Percentiles rank a stretch among this genome's conserved stretches.
These are phyloP conservation scores for Urostyla sp. DNA, from an alignment of 73 alveolate genomes.

Conservation along the genomic window DNA sequence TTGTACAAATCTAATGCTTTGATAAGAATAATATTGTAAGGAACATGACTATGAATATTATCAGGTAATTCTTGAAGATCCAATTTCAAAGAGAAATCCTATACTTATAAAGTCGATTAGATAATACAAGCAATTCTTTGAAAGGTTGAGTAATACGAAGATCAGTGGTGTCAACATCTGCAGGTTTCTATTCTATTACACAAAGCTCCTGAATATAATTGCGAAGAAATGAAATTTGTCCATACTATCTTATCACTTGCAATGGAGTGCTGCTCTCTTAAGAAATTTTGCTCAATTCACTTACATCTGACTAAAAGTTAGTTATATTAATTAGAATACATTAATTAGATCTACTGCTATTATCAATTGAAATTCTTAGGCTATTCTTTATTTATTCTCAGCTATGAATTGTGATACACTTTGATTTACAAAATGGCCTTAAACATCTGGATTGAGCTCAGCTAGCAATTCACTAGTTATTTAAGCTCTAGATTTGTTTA, in stretches of 20 bases:
- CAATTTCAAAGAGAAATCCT: conserved; percentile 70
- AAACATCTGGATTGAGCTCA: conserved; percentile 95
- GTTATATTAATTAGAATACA: background rate
- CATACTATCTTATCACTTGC: conserved; percentile 84
- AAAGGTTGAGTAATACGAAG: conserved; percentile 89
- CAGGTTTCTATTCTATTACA: conserved; percentile 87
- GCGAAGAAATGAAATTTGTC: conserved; percentile 87
- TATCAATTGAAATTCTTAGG: conserved; percentile 53
- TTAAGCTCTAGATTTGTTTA: conserved; percentile 87
- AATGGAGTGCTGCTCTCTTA: conserved; percentile 72
- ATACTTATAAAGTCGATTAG: too few relatives aligned
- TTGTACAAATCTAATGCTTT: conserved; percentile 80
- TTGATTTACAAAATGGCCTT: conserved; percentile 2
- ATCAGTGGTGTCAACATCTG: conserved; percentile 81
- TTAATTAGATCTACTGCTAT: conserved; percentile 66
- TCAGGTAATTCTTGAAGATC: conserved; percentile 77
- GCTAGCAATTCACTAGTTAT: conserved; percentile 75
- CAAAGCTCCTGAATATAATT: conserved; percentile 80
- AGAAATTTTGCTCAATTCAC: conserved; percentile 21
- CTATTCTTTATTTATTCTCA: background rate
- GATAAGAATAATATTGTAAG: conserved; percentile 86
- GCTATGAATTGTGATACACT: background rate
- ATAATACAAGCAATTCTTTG: conserved; percentile 64
- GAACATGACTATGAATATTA: conserved; percentile 85
- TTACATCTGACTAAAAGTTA: conserved; percentile 26